Conservation (phyloP, 495 filamentous ascomycete genomes). For the Penicillium paxilli region DNA sequence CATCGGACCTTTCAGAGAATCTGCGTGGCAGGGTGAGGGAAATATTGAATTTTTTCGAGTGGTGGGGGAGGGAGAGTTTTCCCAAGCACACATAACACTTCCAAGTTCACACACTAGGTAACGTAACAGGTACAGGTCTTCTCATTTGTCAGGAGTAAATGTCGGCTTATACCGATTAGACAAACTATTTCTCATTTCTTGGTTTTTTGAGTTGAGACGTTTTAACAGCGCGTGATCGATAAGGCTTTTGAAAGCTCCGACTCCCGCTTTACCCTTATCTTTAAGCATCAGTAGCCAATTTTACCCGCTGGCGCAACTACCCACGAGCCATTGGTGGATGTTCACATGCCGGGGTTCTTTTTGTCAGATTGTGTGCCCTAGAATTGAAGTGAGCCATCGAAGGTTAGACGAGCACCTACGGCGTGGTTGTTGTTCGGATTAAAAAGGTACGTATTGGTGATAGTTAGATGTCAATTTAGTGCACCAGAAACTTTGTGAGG, state of each 20-base stretch:
- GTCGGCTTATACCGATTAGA: not conserved
- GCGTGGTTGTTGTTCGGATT: not conserved
- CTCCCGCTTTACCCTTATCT: not conserved
- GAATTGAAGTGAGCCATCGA: not conserved
- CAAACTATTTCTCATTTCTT: not conserved
- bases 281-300: not conserved
- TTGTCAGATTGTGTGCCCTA: not conserved
- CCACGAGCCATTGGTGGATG: not conserved
- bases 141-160: not conserved
- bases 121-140: not conserved
- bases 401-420: not conserved
- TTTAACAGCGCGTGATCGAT: not conserved
- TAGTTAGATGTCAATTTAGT: not conserved
- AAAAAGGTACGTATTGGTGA: not conserved
- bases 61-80: not conserved
- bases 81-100: not conserved
- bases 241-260: not conserved
- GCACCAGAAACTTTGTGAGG: not conserved
- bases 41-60: not conserved
- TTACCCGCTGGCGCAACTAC: not conserved
- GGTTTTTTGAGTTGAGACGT: not conserved
- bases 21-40: not conserved
- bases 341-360: not conserved
- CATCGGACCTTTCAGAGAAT: not conserved
- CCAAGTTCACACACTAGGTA: not conserved